These are phyloP conservation scores for Talaromyces adpressus DNA, from an alignment of 495 filamentous ascomycete genomes.

Conservation along the genomic window DNA sequence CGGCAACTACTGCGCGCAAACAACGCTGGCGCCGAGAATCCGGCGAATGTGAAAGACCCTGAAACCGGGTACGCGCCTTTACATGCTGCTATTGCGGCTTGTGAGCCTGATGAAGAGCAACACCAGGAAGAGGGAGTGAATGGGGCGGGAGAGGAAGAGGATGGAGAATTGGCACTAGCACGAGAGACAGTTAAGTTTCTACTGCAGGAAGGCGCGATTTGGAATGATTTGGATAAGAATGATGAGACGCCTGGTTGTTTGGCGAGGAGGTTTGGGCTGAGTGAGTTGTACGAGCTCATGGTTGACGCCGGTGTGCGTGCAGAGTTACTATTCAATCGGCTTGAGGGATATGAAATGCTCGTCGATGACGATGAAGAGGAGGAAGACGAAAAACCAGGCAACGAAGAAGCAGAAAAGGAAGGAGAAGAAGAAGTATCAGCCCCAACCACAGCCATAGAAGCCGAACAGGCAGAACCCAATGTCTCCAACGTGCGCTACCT, in stretches of 20 bases:
- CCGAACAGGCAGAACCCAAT: slow-evolving; percentile 24
- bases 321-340: slow-evolving; percentile 69
- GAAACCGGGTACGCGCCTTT: slow-evolving; percentile 82
- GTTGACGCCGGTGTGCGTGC: slow-evolving; percentile 90
- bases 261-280: slow-evolving; percentile 61
- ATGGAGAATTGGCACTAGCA: slow-evolving; percentile 47
- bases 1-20: slow-evolving; percentile 62
- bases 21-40: slow-evolving; percentile 30
- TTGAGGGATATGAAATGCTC: slow-evolving; percentile 73
- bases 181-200: slow-evolving; percentile 64
- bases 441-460: slow-evolving; percentile 6
- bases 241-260: slow-evolving; percentile 91
- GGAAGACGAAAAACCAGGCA: slow-evolving; percentile 13
- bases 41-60: slow-evolving; percentile 73
- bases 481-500: slow-evolving; percentile 69
- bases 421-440: slow-evolving; percentile 12
- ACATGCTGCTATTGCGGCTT: slow-evolving; percentile 84
- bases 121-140: slow-evolving; percentile 13
- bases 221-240: slow-evolving; percentile 86
- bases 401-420: slow-evolving; percentile 6
- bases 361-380: slow-evolving; percentile 52
- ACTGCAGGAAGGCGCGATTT: slow-evolving; percentile 83
- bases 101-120: slow-evolving; percentile 42
- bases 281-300: slow-evolving; percentile 72
- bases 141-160: slow-evolving; percentile 15